These are phyloP conservation scores for Solanum sejunctum DNA, from an alignment of 257 asterid species.

Conservation along the genomic window DNA sequence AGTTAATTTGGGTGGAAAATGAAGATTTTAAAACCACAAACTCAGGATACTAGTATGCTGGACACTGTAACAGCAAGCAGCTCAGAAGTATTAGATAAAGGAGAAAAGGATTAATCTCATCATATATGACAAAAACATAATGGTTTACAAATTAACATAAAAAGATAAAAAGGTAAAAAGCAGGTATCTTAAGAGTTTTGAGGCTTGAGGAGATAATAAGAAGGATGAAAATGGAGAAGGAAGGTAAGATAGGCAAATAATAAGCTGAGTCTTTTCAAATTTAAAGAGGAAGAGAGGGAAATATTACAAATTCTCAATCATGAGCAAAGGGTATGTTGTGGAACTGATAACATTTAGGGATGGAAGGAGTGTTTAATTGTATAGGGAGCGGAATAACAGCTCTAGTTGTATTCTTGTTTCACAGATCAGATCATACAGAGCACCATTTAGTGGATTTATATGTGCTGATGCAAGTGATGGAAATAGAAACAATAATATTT, in stretches of 20 bases:
- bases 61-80: not conserved
- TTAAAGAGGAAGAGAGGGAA: not conserved
- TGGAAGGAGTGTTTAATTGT: not conserved
- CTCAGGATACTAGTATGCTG: not conserved
- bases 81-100: not conserved
- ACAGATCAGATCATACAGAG: not conserved
- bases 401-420: not conserved
- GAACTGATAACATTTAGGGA: not conserved
- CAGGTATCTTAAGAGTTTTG: not conserved
- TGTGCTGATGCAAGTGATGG: not conserved
- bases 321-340: not conserved
- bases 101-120: not conserved
- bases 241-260: not conserved
- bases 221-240: not conserved
- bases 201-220: not conserved
- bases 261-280: not conserved
- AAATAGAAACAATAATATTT: not conserved
- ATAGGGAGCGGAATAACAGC: not conserved
- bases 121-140: not conserved
- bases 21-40: not conserved
- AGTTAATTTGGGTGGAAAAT: not conserved
- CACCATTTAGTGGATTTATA: not conserved
- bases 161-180: not conserved
- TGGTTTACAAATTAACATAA: not conserved
- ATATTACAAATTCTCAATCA: not conserved